Base-by-base conservation (phyloP, 164 flowering plant genomes). In the Nymphaea colorata region DNA sequence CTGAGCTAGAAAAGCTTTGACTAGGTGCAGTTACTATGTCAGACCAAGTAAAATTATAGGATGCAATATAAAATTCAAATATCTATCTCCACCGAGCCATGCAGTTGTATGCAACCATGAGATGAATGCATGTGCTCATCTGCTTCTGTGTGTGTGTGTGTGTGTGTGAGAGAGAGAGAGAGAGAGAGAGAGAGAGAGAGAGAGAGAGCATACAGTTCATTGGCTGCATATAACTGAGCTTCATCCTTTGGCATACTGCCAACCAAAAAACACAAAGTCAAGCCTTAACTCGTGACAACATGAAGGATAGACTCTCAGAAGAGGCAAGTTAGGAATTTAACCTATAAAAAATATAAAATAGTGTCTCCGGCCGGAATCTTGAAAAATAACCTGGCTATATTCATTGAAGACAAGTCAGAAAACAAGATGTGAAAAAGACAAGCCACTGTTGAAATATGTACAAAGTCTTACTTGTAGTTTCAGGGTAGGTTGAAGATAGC, bases 241-340 rank as follows among this genome's bases (percentile, higher is more conserved):
- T 95, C 98, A 71, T 95, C 99, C 77, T 79, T 95, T 3, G 99
- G 99, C 98, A 95, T 92, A 81, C 99, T 95, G 92, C 75, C 80
- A 36, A 67, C 3, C 55, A 5, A 69, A 3, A 66, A 62, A 59
- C 70, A n/a, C 41, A n/a, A 61, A 55, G n/a, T 61, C 41, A 61
- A 61, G 25, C 4, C 16, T 61, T 17, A n/a, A 61, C 16, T 36
- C 41, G 2, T n/a, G n/a, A 2, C 36, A 61, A 0, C 25, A 8
- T 61, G 16, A 55, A 55, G 16, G 10, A 55, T 55, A 16, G 16
- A 10, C 59, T 10, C 16, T 10, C 10, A 55, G 3, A 6, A 61
- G 55, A 47, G 7, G 55, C n/a, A 8, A 6, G 64, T 8, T 11
- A 61, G 6, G 64, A n/a, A n/a, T 8, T 7, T n/a, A 2, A 90